A percentile compares a stretch with the other conserved stretches of the same genome.
phyloP scores from a whole-genome alignment of 202 grass and related monocot species.

The Dendrocalamus latiflorus region DNA sequence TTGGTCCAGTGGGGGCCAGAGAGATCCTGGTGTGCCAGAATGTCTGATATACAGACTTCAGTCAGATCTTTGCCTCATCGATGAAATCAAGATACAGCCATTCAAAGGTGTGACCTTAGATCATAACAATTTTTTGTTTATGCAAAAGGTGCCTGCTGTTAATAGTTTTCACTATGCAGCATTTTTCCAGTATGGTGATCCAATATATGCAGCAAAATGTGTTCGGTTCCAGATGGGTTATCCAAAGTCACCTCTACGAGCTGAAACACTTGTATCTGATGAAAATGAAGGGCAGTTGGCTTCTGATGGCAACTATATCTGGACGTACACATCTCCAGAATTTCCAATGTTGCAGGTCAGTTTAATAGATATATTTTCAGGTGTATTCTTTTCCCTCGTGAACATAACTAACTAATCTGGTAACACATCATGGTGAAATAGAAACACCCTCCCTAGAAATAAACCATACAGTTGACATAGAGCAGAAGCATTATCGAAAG shows the following conservation, averaged over 20 bases:
- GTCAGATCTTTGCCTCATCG: conserved; percentile 45
- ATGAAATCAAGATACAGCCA: conserved; percentile 68
- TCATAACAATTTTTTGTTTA: neutral
- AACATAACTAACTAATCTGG: neutral
- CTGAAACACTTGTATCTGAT: conserved; percentile 28
- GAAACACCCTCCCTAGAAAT: neutral
- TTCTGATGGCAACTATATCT: conserved; percentile 50
- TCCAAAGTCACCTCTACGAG: conserved; percentile 32
- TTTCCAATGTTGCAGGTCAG: conserved; percentile 65
- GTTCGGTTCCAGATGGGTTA: conserved; percentile 59
- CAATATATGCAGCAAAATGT: conserved; percentile 65
- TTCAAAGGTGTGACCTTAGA: conserved; percentile 52
- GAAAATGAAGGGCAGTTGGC: conserved; percentile 41
- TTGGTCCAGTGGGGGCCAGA: conserved; percentile 77
- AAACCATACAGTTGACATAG: neutral
- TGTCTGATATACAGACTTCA: conserved; percentile 52
- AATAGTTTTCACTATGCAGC: conserved; percentile 38
- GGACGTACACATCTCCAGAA: conserved; percentile 60
- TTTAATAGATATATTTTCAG: neutral
- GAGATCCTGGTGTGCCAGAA: conserved; percentile 36
- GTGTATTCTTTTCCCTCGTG: neutral
- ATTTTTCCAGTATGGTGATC: conserved; percentile 43
- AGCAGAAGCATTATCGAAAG: neutral
- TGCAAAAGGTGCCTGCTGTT: neutral
- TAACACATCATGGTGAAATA: neutral